A percentile compares a stretch with the other conserved stretches of the same genome.
Conservation (phyloP, 2,329 filamentous ascomycete species). For the Aureobasidium vineae region DNA sequence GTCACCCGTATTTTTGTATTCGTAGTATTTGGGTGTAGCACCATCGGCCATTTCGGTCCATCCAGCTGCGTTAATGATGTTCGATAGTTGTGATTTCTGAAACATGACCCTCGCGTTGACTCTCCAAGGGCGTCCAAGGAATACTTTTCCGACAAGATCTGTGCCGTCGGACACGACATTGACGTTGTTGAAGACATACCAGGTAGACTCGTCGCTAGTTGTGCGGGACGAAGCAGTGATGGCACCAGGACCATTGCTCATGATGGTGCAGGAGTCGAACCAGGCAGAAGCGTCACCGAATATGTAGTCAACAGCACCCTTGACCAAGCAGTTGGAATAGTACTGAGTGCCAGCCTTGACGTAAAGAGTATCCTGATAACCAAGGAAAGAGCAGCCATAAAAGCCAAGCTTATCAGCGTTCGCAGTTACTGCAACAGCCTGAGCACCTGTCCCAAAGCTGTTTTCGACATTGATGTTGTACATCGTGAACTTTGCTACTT, state of each 20-base stretch:
- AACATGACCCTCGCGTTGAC: conserved; percentile 25
- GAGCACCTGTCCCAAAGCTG: conserved; percentile 34
- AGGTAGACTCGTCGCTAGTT: conserved; percentile 36
- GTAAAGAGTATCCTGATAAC: conserved; percentile 34
- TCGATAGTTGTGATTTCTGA: conserved; percentile 26
- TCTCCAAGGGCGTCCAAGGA: conserved; percentile 27
- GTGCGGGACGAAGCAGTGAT: conserved; percentile 41
- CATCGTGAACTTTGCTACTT: background rate
- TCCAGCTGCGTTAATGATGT: conserved; percentile 29
- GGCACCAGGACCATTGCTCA: conserved; percentile 36
- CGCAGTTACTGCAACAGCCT: conserved; percentile 37
- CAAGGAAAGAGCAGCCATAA: conserved; percentile 33
- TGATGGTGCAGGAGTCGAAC: conserved; percentile 40
- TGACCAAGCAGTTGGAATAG: conserved; percentile 36
- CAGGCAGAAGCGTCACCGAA: conserved; percentile 46
- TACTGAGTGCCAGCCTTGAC: conserved; percentile 33
- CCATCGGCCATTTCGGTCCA: conserved; percentile 28
- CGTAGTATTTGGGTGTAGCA: background rate
- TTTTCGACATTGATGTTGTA: conserved; percentile 38
- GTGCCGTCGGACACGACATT: conserved; percentile 31
- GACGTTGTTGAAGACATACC: conserved; percentile 38
- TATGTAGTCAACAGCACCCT: conserved; percentile 45
- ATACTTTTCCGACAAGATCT: background rate
- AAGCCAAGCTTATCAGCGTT: conserved; percentile 35
- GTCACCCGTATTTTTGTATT: background rate